These are phyloP conservation scores for Fusarium burgessii DNA, from an alignment of 2,329 filamentous ascomycete species.

Conservation along the genomic window DNA sequence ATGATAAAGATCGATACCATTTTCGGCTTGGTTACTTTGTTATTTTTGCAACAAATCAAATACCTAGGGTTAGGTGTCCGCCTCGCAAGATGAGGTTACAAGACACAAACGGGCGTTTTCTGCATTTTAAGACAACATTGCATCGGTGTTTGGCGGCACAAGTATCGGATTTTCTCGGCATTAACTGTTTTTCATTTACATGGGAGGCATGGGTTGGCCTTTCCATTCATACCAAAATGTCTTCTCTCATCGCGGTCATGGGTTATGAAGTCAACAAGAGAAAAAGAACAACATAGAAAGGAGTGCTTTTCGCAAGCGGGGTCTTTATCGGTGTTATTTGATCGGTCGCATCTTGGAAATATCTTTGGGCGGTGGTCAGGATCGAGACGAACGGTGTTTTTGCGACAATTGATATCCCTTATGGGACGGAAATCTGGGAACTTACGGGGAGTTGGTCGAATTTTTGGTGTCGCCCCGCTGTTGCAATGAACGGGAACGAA, in stretches of 20 bases:
- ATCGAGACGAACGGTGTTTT: conserved; percentile 53
- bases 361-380: conserved; percentile 50
- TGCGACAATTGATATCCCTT: conserved; percentile 46
- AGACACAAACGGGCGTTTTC: conserved; percentile 58
- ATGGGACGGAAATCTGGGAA: conserved; percentile 49
- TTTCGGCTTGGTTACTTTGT: conserved; percentile 52
- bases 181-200: conserved; percentile 51
- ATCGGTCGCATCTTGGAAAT: conserved; percentile 53
- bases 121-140: conserved; percentile 60
- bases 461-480: conserved; percentile 47
- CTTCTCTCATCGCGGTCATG: conserved; percentile 51
- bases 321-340: conserved; percentile 51
- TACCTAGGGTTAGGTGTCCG: conserved; percentile 47
- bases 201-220: conserved; percentile 43
- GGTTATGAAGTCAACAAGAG: conserved; percentile 61
- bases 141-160: conserved; percentile 58
- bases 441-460: conserved; percentile 55
- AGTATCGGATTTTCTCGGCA: conserved; percentile 45
- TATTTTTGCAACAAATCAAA: conserved; percentile 48
- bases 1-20: conserved; percentile 62
- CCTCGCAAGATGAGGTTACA: conserved; percentile 53
- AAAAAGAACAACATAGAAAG: conserved; percentile 61
- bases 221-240: conserved; percentile 48
- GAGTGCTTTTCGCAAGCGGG: conserved; percentile 51
- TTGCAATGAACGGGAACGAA: conserved; percentile 50